Base-by-base conservation (phyloP, 768 basidiomycete genomes). In the Tricholoma saponaceum region DNA sequence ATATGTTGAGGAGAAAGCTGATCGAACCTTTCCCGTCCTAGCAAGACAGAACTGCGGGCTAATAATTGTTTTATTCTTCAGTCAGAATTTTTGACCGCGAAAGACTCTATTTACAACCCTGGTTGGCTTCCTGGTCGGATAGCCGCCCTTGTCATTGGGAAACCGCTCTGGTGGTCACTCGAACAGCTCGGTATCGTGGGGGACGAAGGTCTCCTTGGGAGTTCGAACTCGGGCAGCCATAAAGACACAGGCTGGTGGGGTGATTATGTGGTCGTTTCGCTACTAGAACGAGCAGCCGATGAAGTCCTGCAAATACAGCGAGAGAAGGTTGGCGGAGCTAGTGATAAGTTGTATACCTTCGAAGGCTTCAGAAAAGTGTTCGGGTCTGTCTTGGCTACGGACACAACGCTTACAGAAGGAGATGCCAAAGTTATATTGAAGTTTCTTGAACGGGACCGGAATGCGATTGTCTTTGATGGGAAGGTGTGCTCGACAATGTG, bases 131-230 rank as follows among this genome's bases (percentile, higher is more conserved):
- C 90, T 0, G 80, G 76, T 51, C 84, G 89, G 18, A 76, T 92
- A 52, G 89, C 82, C 2, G 78, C 87, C 9, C 87, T 81, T 56
- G 74, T 93, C 7, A 78, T 94, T 6, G 90, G 86, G 6, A 85
- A 83, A 64, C 92, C 92, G 2, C 73, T 95, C 1, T 92, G 87
- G 89, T 95, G 92, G 92, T 85, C 87, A 2, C 79, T 95, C 56
- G 85, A 88, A 60, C 90, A 90, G 60, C 74, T 87, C n/a, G 87
- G 84, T 23, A 72, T 94, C 3, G 82, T 89, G 6, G 83, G 82
- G 2, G 87, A 90, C 49, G 87, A 88, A 23, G 73, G 79, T 13
- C 54, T 79, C 2, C 33, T 76, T 10, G 62, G 70, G 14, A 60
- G 68, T 23, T 61, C 65, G 8, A 54, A 35, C 5, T 65, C 63